phyloP scores from a whole-genome alignment of 192 early-diverging fungal genomes.

The Pilobolus umbonatus region DNA sequence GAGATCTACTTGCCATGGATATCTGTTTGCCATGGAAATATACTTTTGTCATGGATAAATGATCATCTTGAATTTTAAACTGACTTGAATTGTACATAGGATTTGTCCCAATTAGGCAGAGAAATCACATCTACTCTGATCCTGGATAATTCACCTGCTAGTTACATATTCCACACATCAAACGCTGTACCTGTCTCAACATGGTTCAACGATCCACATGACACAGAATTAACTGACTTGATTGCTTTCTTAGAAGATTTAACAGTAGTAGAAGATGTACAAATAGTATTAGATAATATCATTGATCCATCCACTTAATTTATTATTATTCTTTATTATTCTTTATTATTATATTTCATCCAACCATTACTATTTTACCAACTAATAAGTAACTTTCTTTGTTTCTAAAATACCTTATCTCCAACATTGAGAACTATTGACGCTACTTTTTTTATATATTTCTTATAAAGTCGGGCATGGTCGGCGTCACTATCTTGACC shows the following conservation, averaged over 20 bases:
- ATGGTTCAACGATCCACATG: conserved; percentile 88
- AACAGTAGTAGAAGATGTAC: conserved; percentile 71
- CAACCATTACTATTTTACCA: background rate
- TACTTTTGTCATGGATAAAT: no score
- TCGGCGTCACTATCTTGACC: no score
- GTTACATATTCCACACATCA: conserved; percentile 80
- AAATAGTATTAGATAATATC: conserved; percentile 54
- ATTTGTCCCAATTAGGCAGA: conserved; percentile 74
- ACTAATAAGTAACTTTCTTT: no score
- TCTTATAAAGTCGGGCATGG: no score
- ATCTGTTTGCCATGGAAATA: no score
- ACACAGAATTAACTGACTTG: conserved; percentile 81
- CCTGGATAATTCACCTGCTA: conserved; percentile 83
- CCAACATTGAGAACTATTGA: no score
- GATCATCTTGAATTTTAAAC: no score
- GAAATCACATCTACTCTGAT: conserved; percentile 72
- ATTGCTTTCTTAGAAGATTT: conserved; percentile 83
- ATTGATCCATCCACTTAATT: conserved; percentile 3
- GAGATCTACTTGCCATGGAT: no score
- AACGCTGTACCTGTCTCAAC: conserved; percentile 85
- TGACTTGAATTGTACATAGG: conserved; percentile 51
- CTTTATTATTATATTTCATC: background rate
- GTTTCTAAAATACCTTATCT: no score
- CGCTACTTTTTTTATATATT: no score
- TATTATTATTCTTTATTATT: background rate